phyloP scores from a whole-genome alignment of 2,329 filamentous ascomycete genomes.

The Penicillium paneum region DNA sequence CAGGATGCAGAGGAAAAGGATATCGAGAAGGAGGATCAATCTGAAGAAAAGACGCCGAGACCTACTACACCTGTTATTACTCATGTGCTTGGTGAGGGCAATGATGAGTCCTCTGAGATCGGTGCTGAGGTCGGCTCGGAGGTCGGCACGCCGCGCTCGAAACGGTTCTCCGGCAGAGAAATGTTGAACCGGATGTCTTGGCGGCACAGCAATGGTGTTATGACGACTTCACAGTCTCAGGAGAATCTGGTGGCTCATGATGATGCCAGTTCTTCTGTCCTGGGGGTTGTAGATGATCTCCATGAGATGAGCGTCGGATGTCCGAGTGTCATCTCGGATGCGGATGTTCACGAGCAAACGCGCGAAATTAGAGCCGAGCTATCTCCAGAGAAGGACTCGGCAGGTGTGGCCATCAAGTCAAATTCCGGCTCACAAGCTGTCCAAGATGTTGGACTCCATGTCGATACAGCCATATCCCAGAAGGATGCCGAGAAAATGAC shows the following conservation, averaged over 20 bases:
- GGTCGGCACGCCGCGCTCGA: conserved; percentile 28
- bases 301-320: conserved; percentile 18
- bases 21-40: neutral
- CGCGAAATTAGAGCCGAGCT: neutral
- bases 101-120: conserved; percentile 58
- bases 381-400: neutral
- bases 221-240: conserved; percentile 25
- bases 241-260: conserved; percentile 35
- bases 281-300: conserved; percentile 27
- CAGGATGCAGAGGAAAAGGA: neutral
- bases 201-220: conserved; percentile 15
- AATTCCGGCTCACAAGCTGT: neutral
- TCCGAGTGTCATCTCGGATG: conserved; percentile 13
- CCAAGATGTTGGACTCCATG: neutral
- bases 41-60: neutral
- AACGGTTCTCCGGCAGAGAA: conserved; percentile 31
- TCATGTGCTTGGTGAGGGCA: conserved; percentile 40
- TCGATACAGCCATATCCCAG: neutral
- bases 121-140: conserved; percentile 54
- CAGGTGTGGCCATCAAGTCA: neutral
- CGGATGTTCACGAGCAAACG: neutral
- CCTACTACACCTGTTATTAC: conserved; percentile 8
- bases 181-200: conserved; percentile 27
- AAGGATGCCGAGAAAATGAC: neutral
- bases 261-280: conserved; percentile 25